Conservation (phyloP, 331 rosid species). For the Ulmus americana region DNA sequence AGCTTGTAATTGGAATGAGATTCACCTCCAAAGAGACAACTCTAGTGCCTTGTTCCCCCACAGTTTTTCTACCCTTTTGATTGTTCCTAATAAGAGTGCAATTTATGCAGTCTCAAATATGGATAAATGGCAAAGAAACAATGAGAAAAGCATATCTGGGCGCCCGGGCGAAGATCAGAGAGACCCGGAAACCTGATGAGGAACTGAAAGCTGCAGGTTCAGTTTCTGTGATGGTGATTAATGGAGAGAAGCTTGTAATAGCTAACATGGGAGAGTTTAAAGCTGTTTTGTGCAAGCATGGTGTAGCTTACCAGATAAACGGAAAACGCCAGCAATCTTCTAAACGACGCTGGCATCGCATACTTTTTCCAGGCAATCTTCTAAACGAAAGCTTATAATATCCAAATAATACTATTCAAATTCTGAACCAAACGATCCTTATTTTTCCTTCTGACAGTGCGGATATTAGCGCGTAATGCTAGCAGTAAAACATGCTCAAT, state of each 20-base stretch:
- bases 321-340: conserved; percentile 24
- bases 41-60: no score
- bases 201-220: conserved; percentile 32
- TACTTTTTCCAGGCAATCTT: conserved; percentile 47
- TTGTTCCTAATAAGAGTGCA: no score
- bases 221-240: conserved; percentile 58
- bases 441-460: conserved; percentile 2
- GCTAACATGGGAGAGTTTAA: conserved; percentile 67
- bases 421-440: not conserved
- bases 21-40: no score
- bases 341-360: conserved; percentile 47
- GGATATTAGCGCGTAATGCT: conserved; percentile 18
- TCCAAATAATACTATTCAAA: not conserved
- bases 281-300: conserved; percentile 74
- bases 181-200: conserved; percentile 28
- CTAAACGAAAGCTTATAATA: conserved; percentile 5
- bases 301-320: conserved; percentile 48
- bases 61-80: no score
- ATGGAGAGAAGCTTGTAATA: conserved; percentile 64
- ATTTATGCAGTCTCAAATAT: conserved; percentile 35
- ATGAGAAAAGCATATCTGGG: conserved; percentile 59
- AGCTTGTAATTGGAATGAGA: no score
- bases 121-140: conserved; percentile 47
- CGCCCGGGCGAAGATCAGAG: conserved; percentile 46
- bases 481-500: conserved; percentile 20